A percentile compares a stretch with the other conserved stretches of the same genome.
These are phyloP conservation scores for Fraxinus quadrangulata DNA, from an alignment of 257 asterid genomes.

Conservation along the genomic window DNA sequence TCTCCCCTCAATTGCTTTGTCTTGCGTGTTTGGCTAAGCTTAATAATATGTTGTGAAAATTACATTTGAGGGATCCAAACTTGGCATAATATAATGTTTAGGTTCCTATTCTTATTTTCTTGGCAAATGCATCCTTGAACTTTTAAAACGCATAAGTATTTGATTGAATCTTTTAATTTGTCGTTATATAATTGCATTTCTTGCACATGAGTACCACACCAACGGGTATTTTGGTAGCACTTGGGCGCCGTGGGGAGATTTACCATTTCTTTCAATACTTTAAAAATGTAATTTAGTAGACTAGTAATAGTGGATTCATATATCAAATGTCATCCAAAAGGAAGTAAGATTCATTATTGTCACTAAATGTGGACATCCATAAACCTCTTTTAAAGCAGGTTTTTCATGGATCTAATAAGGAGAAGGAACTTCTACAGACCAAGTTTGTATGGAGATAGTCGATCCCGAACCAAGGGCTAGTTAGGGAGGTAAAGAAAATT, in stretches of 20 bases:
- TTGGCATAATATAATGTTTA: not conserved
- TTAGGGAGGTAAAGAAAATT: no score
- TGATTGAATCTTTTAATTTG: not conserved
- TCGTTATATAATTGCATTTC: not conserved
- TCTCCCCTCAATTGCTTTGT: not conserved
- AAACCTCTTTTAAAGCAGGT: no score
- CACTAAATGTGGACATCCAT: no score
- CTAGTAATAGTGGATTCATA: no score
- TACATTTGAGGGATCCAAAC: not conserved
- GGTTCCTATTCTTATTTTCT: not conserved
- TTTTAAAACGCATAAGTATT: not conserved
- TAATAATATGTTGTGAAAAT: not conserved
- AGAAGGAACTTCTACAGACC: no score
- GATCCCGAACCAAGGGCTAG: no score
- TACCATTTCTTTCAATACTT: not conserved
- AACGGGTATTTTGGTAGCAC: not conserved
- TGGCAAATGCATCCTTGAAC: not conserved
- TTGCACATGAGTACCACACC: not conserved
- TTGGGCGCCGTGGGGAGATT: not conserved
- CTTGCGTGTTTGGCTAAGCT: not conserved
- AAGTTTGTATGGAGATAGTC: no score
- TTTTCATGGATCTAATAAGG: no score
- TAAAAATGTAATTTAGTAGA: no score
- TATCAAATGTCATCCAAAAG: no score
- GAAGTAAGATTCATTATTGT: no score